Evolutionary conservation across 106 monocot genomes (phyloP), one percentile per base, ranked within the genome.

Genomic region (Allium cepa): DNA sequence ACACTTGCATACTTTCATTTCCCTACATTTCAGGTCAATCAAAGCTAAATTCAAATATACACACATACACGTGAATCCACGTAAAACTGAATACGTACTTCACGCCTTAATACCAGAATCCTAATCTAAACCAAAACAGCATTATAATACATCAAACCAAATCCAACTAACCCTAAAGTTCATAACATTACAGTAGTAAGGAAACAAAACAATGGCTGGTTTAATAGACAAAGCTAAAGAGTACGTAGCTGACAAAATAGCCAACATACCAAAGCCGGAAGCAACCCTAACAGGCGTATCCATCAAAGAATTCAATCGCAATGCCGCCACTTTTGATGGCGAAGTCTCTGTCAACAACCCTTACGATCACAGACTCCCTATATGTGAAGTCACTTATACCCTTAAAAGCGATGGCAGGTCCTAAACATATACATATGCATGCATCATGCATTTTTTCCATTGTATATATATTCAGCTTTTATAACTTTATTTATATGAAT

Each of bases 161-260:
- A 55, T 55, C 15, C 53, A 55, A 12, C 15, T 8, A 55, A 11
- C 7, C 53, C 53, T 8, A 55, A 12, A 1, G 1, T 15, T 55
- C 53, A 12, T 55, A 12, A 15, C 53, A 11, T 55, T 3, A 12
- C 53, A 55, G 15, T 55, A 55, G 15, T 55, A 11, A 55, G 15
- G 15, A 15, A 12, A 15, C 8, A 28, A 12, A 53, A 62, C 56
- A 12, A 85, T 93, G 93, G 64, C 88, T 18, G 67, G 73, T 15
- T 61, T 93, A 46, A 11, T 93, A 16, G 76, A 79, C 77, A 88
- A 87, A 76, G 90, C 94, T 27, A 90, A 90, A 82, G 83, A 26
- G 46, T 87, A 83, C 75, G 67, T 94, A 53, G 84, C 85, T 14
- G 94, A 85, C 49, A 94, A 94, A 82, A 67, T 94, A 9, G 90